phyloP scores from a whole-genome alignment of 495 filamentous ascomycete species.

The Xylaria castorea region DNA sequence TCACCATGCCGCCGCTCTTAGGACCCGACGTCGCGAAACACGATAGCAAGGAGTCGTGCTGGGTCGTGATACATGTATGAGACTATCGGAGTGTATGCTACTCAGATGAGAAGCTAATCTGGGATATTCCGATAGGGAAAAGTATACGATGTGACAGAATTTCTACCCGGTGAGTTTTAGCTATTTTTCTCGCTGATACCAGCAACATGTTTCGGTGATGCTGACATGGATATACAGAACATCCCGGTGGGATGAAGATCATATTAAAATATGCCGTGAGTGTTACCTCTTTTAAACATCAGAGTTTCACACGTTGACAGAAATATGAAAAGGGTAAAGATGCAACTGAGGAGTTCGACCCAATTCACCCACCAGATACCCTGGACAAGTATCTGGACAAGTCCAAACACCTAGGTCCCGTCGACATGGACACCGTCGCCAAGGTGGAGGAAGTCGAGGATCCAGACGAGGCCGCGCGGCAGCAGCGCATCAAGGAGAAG shows the following conservation, averaged over 20 bases:
- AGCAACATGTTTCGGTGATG: not conserved
- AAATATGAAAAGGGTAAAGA: constrained; percentile 65
- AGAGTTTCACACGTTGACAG: not conserved
- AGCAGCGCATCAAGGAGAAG: constrained; percentile 77
- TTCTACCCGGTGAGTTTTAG: constrained; percentile 56
- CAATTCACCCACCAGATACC: constrained; percentile 80
- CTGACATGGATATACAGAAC: constrained; percentile 54
- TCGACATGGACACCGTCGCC: constrained; percentile 87
- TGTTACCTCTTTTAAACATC: not conserved
- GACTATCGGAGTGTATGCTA: not conserved
- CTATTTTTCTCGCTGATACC: not conserved
- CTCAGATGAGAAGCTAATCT: not conserved
- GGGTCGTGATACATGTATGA: constrained; percentile 30
- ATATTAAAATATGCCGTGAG: constrained; percentile 77
- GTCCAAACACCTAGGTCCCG: constrained; percentile 87
- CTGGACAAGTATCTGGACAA: constrained; percentile 82
- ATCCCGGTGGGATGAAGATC: constrained; percentile 79
- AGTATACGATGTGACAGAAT: constrained; percentile 85
- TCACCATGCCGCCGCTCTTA: constrained; percentile 25
- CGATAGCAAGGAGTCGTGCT: constrained; percentile 29
- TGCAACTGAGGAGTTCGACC: constrained; percentile 82
- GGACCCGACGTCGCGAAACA: constrained; percentile 30
- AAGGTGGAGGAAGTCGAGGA: constrained; percentile 71
- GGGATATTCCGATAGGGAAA: constrained; percentile 43
- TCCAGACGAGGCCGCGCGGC: constrained; percentile 78